phyloP scores from a whole-genome alignment of 1,284 basidiomycete genomes.

The Anthracocystis panici-leucophaei region DNA sequence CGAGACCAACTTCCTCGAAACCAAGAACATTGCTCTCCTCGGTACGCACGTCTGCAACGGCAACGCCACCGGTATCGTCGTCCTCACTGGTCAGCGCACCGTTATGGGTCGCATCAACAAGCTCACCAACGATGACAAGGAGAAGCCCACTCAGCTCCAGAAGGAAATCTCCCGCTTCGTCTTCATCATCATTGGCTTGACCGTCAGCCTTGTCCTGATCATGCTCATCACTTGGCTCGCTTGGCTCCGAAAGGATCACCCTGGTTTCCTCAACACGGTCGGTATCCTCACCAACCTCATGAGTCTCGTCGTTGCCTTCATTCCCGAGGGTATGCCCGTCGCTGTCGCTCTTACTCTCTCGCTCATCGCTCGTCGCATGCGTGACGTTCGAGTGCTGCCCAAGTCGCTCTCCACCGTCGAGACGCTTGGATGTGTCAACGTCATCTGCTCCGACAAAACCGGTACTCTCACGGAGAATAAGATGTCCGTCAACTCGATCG shows the following conservation, averaged over 20 bases:
- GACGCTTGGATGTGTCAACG: conserved; percentile 77
- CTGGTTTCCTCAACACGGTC: conserved; percentile 75
- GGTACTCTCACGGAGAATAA: conserved; percentile 79
- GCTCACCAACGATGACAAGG: conserved; percentile 52
- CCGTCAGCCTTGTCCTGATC: conserved; percentile 72
- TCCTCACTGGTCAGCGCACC: conserved; percentile 75
- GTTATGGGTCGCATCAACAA: conserved; percentile 72
- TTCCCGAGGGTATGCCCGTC: conserved; percentile 77
- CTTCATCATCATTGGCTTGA: conserved; percentile 72
- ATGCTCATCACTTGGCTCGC: conserved; percentile 74
- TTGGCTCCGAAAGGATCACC: conserved; percentile 72
- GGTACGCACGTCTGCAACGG: conserved; percentile 77
- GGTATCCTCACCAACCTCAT: conserved; percentile 74
- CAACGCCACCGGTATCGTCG: conserved; percentile 74
- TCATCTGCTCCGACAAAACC: conserved; percentile 81
- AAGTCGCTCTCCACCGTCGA: conserved; percentile 77
- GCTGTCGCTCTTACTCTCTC: conserved; percentile 79
- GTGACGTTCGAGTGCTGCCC: conserved; percentile 77
- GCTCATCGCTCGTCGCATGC: conserved; percentile 80
- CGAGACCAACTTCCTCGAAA: conserved; percentile 73
- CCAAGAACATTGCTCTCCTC: conserved; percentile 76
- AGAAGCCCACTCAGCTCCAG: conserved; percentile 74
- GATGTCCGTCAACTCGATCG: conserved; percentile 71
- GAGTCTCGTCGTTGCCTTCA: conserved; percentile 79
- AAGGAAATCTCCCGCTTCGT: conserved; percentile 72